Conservation (phyloP, 176 grass and related monocot species). For the Thalia dealbata region DNA sequence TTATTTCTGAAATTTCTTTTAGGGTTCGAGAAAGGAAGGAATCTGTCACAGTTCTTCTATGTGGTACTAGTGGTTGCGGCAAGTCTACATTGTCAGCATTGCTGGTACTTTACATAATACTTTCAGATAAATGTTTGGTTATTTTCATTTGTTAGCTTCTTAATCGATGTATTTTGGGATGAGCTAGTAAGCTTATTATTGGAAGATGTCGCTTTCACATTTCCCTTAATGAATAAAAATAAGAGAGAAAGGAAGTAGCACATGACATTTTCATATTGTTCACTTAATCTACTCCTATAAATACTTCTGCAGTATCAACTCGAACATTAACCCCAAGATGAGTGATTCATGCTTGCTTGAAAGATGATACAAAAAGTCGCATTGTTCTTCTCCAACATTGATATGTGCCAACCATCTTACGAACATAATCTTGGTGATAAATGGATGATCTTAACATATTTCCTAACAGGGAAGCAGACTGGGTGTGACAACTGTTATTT, state of each 20-base stretch:
- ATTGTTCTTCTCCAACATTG: not conserved
- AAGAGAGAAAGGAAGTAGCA: too few species aligned
- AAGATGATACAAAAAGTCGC: not conserved
- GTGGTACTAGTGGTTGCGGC: conserved; percentile 12
- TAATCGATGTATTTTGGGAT: too few species aligned
- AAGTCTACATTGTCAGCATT: conserved; percentile 19
- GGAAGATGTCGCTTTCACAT: too few species aligned
- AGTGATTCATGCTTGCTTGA: not conserved
- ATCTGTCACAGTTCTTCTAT: conserved; percentile 23
- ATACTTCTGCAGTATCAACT: too few species aligned
- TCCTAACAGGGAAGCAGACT: conserved; percentile 16
- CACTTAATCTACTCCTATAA: too few species aligned
- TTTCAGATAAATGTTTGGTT: not conserved
- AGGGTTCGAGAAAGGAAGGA: conserved; percentile 20
- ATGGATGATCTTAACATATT: not conserved
- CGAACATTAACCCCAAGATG: not conserved
- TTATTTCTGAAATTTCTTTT: conserved; percentile 6
- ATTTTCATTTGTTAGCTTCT: not conserved
- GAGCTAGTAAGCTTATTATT: too few species aligned
- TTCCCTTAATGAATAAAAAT: too few species aligned
- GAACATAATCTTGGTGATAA: not conserved
- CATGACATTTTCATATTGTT: too few species aligned
- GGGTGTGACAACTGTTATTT: conserved; percentile 16
- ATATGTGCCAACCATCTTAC: not conserved
- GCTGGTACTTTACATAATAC: conserved; percentile 1